Conservation (phyloP, 805 yeast genomes). For the Vanderwaltozyma yarrowii region DNA sequence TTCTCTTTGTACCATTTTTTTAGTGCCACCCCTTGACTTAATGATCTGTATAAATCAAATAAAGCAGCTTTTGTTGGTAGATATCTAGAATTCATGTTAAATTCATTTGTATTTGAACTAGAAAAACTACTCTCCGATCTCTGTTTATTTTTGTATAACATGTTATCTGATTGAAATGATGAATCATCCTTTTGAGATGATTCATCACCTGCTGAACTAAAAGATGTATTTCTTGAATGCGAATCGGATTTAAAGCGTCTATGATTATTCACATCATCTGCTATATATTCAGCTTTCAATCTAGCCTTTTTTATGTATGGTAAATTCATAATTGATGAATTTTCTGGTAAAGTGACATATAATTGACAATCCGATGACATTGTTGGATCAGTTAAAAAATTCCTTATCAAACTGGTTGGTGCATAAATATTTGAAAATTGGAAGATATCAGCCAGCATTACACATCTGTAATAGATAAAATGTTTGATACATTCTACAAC, state of each 20-base stretch:
- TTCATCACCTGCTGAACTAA: constrained; percentile 11
- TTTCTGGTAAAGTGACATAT: constrained; percentile 47
- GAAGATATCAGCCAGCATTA: constrained; percentile 74
- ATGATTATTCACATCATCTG: not conserved
- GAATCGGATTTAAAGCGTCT: not conserved
- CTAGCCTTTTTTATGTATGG: constrained; percentile 22
- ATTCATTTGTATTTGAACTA: constrained; percentile 6
- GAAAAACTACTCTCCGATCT: constrained; percentile 16
- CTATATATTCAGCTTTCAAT: not conserved
- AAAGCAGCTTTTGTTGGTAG: constrained; percentile 56
- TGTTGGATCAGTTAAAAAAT: constrained; percentile 50
- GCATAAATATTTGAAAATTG: constrained; percentile 86
- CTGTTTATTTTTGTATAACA: not conserved
- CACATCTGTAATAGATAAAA: constrained; percentile 79
- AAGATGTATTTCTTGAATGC: constrained; percentile 20
- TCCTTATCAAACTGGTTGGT: constrained; percentile 67
- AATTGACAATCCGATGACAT: constrained; percentile 80
- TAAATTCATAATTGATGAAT: constrained; percentile 21
- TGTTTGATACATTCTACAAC: constrained; percentile 87
- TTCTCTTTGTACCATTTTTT: constrained; percentile 77
- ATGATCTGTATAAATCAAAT: constrained; percentile 64
- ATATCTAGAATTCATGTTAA: constrained; percentile 3
- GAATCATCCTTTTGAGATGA: constrained; percentile 5
- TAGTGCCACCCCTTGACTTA: constrained; percentile 68
- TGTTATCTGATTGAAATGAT: constrained; percentile 1